phyloP scores from a whole-genome alignment of 371 early-diverging fungal genomes.

The Mucor circinelloides region DNA sequence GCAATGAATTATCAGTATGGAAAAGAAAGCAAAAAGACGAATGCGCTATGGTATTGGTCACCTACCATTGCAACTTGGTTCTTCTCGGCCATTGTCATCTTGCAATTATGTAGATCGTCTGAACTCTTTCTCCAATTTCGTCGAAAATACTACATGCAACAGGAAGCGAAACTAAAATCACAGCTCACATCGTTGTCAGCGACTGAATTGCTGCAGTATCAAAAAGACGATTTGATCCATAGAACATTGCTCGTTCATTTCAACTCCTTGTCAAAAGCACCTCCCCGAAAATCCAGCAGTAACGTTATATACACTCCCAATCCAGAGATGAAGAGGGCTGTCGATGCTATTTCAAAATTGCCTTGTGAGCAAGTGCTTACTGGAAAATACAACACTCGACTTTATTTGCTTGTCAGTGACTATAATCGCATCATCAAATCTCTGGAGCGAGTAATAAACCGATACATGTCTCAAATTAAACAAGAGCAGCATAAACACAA shows the following conservation, averaged over 20 bases:
- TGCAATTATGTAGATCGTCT: slow-evolving; percentile 50
- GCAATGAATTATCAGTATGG: slow-evolving; percentile 36
- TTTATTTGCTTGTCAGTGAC: not conserved
- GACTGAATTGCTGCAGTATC: slow-evolving; percentile 41
- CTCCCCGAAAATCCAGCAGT: not conserved
- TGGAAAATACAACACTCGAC: slow-evolving; percentile 12
- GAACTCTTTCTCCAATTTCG: slow-evolving; percentile 53
- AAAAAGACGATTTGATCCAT: slow-evolving; percentile 6
- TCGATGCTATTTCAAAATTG: not conserved
- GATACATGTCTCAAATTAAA: not conserved
- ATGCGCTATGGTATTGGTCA: slow-evolving; percentile 55
- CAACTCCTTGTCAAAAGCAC: not conserved
- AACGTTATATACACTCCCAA: not conserved
- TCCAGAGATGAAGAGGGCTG: not conserved
- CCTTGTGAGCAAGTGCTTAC: slow-evolving; percentile 4
- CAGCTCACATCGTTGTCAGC: slow-evolving; percentile 32
- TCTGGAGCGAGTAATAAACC: not conserved
- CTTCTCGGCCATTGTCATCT: slow-evolving; percentile 50
- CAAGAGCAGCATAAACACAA: not conserved
- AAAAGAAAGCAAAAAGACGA: slow-evolving; percentile 7
- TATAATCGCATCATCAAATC: slow-evolving; percentile 4
- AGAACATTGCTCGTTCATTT: slow-evolving; percentile 21
- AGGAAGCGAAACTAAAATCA: not conserved
- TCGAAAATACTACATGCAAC: slow-evolving; percentile 50
- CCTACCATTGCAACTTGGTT: slow-evolving; percentile 61